A percentile compares a stretch with the other conserved stretches of the same genome.
These are phyloP conservation scores for Fusarium equiseti DNA, from an alignment of 2,329 filamentous ascomycete genomes.

Conservation along the genomic window DNA sequence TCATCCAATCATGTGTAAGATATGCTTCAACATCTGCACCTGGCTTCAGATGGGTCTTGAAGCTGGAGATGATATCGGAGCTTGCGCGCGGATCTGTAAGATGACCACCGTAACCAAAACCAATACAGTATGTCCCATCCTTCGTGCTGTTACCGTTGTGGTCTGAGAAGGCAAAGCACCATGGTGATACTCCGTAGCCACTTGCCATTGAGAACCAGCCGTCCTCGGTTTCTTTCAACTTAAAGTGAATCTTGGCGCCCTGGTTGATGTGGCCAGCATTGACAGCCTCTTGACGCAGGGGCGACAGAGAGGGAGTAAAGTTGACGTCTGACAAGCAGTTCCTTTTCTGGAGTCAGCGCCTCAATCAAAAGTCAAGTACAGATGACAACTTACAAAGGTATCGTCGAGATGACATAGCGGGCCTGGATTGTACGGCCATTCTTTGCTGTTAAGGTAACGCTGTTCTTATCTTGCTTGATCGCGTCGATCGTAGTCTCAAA, in stretches of 20 bases:
- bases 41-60: neutral
- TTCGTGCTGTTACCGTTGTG: neutral
- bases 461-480: neutral
- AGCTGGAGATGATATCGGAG: accelerated
- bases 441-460: neutral
- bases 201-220: neutral
- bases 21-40: neutral
- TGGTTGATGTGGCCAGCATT: neutral
- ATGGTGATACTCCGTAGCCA: neutral
- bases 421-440: neutral
- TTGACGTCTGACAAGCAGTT: neutral
- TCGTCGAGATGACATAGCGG: neutral
- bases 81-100: accelerated
- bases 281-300: neutral
- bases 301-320: neutral
- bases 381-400: neutral
- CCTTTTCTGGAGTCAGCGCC: too few species aligned
- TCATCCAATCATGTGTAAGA: neutral
- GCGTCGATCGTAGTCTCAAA: neutral
- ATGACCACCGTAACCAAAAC: neutral
- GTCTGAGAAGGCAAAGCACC: neutral
- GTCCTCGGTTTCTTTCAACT: accelerated
- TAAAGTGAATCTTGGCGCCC: neutral
- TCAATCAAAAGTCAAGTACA: accelerated
- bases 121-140: neutral